Base-by-base conservation (phyloP, 2,329 filamentous ascomycete genomes). In the Lecanoromycetidae sp. region DNA sequence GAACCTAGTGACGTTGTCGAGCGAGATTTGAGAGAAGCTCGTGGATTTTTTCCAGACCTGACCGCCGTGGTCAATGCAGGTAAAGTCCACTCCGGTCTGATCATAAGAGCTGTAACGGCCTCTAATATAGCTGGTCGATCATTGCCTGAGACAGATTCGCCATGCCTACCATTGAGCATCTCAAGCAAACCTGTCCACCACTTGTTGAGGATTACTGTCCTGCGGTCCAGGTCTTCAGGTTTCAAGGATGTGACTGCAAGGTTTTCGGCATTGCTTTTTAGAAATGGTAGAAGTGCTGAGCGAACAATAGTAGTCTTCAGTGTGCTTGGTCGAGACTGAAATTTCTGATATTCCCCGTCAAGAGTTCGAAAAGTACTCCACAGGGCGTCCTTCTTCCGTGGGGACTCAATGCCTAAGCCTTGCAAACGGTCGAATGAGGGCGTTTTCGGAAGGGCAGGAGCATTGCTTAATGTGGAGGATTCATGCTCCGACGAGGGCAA, bases 131-230 rank as follows among this genome's bases (percentile, higher is more conserved):
- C 75, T 0, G 87, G 85, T 26, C 87, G 74, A 58, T 94, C 88
- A n/a, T 86, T 81, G 9, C 85, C 85, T 1, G 86, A 80, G 12
- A 94, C 80, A 3, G 83, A 81, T 57, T 87, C 82, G 47, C 81
- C 80, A 59, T 81, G 77, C 52, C 76, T 75, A 26, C 82, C 83
- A 54, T 87, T 80, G 20, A 94, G 74, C 70, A 94, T 79, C 50
- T 91, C 87, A 47, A 94, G 66, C 32, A 94, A 69, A 1, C 77
- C 80, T 35, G 74, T 81, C 88, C 88, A 95, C 88, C 88, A 95
- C 60, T 85, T 88, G 61, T 91, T 86, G 49, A 94, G 67, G 39
- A 93, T 85, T 36, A 79, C 79, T 2, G 83, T 76, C 50, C 88
- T 76, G 29, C 83, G 76, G 57, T 95, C 87, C 36, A 94, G 65